phyloP scores from a whole-genome alignment of 2,329 filamentous ascomycete genomes.

The Pseudogymnoascus sp. region DNA sequence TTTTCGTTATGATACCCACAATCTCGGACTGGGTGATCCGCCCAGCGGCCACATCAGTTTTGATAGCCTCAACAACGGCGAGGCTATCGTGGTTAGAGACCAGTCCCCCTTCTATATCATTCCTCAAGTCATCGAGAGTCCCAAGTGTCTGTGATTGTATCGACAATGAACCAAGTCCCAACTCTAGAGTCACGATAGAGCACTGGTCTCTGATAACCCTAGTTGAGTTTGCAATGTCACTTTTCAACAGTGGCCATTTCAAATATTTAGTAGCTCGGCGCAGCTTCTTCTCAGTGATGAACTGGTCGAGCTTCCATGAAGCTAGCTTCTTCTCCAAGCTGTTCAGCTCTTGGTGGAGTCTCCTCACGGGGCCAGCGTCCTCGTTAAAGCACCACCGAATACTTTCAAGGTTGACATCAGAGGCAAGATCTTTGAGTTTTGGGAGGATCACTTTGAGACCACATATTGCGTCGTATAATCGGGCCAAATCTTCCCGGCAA shows the following conservation, averaged over 20 bases:
- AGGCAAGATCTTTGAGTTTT: background rate
- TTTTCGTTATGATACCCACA: background rate
- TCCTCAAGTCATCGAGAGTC: background rate
- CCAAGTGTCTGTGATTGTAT: background rate
- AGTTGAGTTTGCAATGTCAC: background rate
- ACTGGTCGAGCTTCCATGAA: background rate
- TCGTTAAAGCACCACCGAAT: background rate
- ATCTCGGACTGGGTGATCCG: background rate
- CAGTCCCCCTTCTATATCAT: background rate
- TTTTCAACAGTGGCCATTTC: background rate
- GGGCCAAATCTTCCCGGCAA: conserved; percentile 17
- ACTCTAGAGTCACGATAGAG: background rate
- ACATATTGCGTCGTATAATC: conserved; percentile 13
- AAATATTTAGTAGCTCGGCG: background rate
- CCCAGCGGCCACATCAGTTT: background rate
- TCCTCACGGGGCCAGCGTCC: background rate
- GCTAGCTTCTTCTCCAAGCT: background rate
- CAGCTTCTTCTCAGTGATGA: background rate
- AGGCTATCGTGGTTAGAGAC: background rate
- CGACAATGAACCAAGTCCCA: background rate
- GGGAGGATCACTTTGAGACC: conserved; percentile 12
- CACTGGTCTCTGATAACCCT: background rate
- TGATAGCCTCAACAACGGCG: background rate
- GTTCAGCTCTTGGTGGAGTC: background rate
- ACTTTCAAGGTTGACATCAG: background rate